phyloP scores from a whole-genome alignment of 116 monocot genomes.

The Trichopus zeylanicus region DNA sequence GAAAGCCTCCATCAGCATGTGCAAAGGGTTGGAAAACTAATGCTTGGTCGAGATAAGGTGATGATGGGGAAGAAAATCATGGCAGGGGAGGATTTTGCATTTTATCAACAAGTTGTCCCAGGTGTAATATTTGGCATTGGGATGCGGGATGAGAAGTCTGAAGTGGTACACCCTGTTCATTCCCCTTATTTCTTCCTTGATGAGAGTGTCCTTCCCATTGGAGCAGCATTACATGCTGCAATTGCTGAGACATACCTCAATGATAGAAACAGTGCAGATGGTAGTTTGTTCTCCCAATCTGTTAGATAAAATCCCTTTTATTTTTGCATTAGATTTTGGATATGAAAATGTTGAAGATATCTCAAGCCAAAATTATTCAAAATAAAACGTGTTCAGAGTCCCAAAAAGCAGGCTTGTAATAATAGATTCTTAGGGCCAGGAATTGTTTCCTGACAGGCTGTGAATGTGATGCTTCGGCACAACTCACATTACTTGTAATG shows the following conservation, averaged over 20 bases:
- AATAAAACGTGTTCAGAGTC: no score
- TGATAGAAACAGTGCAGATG: no score
- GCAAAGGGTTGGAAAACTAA: constrained; percentile 30
- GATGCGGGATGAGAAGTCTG: constrained; percentile 47
- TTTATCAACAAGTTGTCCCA: constrained; percentile 60
- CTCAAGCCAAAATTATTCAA: no score
- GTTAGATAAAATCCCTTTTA: no score
- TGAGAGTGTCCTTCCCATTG: constrained; percentile 58
- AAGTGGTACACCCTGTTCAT: constrained; percentile 44
- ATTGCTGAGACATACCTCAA: constrained; percentile 77
- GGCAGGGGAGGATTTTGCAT: constrained; percentile 87
- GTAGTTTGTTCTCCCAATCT: no score
- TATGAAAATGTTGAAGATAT: no score
- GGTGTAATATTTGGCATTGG: constrained; percentile 69
- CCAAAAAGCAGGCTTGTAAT: no score
- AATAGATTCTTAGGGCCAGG: no score
- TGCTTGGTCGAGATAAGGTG: constrained; percentile 68
- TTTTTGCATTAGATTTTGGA: no score
- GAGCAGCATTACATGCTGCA: constrained; percentile 80
- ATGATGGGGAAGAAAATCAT: constrained; percentile 45
- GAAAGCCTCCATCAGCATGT: constrained; percentile 48
- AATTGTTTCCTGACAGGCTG: no score
- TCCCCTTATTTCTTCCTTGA: constrained; percentile 72
- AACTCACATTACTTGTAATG: no score
- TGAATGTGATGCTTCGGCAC: no score